These are phyloP conservation scores for Musa acuminata DNA, from an alignment of 176 grass and related monocot species.

Conservation along the genomic window DNA sequence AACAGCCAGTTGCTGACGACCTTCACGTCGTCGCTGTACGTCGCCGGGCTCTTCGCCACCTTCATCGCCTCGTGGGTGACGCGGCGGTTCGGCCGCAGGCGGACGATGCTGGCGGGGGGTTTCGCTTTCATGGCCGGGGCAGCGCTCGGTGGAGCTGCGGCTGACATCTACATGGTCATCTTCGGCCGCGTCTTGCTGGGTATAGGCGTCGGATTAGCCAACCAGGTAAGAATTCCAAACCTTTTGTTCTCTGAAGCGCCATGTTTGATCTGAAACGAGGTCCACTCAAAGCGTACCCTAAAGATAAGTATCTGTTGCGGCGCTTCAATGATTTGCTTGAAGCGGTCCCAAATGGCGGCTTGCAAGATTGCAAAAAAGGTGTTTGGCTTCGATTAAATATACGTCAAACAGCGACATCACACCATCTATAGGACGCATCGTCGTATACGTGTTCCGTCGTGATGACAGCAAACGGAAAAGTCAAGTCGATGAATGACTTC, in stretches of 20 bases:
- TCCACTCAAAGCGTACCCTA: not conserved
- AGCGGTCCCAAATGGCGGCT: not conserved
- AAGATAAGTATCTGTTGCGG: not conserved
- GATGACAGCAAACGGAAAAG: too few species aligned
- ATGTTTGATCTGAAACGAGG: not conserved
- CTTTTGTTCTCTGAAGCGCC: not conserved
- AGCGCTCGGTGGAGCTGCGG: not conserved
- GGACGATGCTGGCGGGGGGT: constrained; percentile 9
- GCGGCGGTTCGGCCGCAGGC: not conserved
- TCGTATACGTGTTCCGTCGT: too few species aligned
- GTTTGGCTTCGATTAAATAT: too few species aligned
- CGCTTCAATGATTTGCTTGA: not conserved
- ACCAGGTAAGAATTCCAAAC: not conserved
- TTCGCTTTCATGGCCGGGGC: constrained; percentile 4
- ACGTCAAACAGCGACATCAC: too few species aligned
- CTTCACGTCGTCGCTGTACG: constrained; percentile 20
- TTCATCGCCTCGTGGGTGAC: constrained; percentile 3
- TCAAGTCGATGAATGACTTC: too few species aligned
- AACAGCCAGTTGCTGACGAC: constrained; percentile 18
- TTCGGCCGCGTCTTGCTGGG: constrained; percentile 12
- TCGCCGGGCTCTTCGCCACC: constrained; percentile 21
- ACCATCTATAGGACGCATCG: too few species aligned
- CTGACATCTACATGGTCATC: constrained; percentile 13
- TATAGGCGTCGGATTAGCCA: constrained; percentile 2
- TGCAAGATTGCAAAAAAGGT: too few species aligned